phyloP scores from a whole-genome alignment of 169 alveolate species.

The Eimeria praecox region DNA sequence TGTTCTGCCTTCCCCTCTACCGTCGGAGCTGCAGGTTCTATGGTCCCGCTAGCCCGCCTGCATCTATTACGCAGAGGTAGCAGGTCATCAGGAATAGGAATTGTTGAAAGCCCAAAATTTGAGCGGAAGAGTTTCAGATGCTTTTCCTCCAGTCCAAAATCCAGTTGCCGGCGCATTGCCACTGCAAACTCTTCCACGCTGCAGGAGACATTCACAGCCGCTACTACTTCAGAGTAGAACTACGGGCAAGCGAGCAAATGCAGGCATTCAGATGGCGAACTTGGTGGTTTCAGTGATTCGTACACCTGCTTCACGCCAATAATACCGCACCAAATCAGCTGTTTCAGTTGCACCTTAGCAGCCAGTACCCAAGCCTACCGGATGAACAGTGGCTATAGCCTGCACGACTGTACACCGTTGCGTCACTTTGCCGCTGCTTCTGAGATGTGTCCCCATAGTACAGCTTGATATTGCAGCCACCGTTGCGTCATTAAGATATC shows the following conservation, averaged over 20 bases:
- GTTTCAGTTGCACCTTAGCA: not conserved
- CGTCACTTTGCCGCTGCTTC: not conserved
- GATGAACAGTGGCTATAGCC: not conserved
- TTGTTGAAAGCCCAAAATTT: constrained; percentile 48
- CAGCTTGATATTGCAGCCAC: not conserved
- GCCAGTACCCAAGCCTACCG: not conserved
- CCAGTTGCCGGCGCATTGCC: constrained; percentile 75
- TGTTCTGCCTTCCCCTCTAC: not conserved
- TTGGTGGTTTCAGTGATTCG: no score
- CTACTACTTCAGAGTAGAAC: not conserved
- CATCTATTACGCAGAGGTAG: constrained; percentile 55
- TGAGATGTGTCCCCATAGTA: not conserved
- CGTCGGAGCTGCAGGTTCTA: not conserved
- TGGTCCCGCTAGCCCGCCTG: constrained; percentile 42
- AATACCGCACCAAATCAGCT: not conserved
- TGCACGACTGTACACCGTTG: not conserved
- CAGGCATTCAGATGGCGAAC: not conserved
- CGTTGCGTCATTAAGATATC: not conserved
- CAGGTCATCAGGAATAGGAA: constrained; percentile 6
- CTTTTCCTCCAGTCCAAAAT: constrained; percentile 62
- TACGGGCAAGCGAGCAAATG: not conserved
- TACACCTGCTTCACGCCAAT: not conserved
- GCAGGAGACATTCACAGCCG: not conserved
- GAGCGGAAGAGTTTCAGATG: constrained; percentile 57
- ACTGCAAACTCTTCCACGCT: constrained; percentile 72